phyloP scores from a whole-genome alignment of 768 basidiomycete species.

The Myochromella boudieri region DNA sequence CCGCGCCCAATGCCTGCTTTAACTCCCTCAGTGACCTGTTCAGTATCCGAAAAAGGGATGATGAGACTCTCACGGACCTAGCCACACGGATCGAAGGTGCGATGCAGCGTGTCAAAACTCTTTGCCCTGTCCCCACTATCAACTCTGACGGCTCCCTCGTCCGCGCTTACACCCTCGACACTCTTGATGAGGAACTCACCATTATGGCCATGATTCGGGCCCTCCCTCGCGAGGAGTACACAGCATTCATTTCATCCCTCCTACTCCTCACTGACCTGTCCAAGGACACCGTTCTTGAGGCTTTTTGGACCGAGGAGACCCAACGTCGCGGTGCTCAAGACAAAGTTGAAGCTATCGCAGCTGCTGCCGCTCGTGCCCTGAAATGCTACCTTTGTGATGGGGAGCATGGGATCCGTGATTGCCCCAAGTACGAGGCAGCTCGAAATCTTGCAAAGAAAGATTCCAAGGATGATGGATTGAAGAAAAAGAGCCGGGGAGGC shows the following conservation, averaged over 20 bases:
- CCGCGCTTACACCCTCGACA: background rate
- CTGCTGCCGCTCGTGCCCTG: background rate
- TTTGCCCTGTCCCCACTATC: background rate
- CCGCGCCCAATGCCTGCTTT: conserved; percentile 3
- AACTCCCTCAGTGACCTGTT: background rate
- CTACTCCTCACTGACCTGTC: background rate
- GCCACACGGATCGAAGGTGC: background rate
- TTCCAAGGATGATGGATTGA: background rate
- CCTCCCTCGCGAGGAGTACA: conserved; percentile 1
- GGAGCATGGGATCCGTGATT: background rate
- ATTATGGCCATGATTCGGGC: conserved; percentile 6
- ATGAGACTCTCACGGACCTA: background rate
- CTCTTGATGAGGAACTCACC: conserved; percentile 1
- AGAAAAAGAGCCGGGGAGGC: background rate
- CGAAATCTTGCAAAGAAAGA: background rate
- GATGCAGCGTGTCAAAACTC: background rate
- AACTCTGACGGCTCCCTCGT: background rate
- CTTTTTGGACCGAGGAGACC: conserved; percentile 1
- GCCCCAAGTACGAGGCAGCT: background rate
- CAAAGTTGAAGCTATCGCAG: background rate
- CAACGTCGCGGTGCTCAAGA: background rate
- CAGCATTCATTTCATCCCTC: background rate
- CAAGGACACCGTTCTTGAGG: background rate
- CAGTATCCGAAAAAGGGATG: background rate
- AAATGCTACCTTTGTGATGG: background rate